A percentile compares a stretch with the other conserved stretches of the same genome.
phyloP scores from a whole-genome alignment of 2,329 filamentous ascomycete species.

The Cladophialophora psammophila region DNA sequence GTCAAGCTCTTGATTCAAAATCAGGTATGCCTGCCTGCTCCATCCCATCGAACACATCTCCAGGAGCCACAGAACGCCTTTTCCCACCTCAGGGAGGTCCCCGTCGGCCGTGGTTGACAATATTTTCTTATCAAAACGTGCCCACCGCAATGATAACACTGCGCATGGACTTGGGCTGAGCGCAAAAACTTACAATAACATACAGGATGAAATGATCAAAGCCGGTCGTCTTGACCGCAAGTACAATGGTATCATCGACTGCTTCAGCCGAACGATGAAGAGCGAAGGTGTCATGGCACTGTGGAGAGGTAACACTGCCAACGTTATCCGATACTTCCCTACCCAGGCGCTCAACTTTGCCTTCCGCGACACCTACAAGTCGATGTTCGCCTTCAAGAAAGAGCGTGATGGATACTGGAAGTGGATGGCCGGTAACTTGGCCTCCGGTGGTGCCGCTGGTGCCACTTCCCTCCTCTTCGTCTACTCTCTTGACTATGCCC shows the following conservation, averaged over 20 bases:
- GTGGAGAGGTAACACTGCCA: constrained; percentile 99
- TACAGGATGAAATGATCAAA: constrained; percentile 99
- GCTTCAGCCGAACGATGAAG: constrained; percentile 90
- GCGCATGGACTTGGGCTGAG: background rate
- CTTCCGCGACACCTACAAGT: constrained; percentile 99
- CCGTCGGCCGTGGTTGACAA: background rate
- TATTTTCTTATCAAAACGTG: constrained; percentile 25
- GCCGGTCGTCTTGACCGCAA: constrained; percentile 96
- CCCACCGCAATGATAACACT: constrained; percentile 10
- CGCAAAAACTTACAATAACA: constrained; percentile 28
- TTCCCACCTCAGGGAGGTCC: constrained; percentile 16
- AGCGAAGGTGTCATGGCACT: constrained; percentile 93
- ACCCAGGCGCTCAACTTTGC: constrained; percentile 99
- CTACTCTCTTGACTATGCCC: constrained; percentile 99
- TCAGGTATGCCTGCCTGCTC: constrained; percentile 74
- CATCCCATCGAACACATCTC: background rate
- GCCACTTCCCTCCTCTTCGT: constrained; percentile 99
- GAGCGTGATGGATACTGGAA: constrained; percentile 96
- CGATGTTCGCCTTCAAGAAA: constrained; percentile 99
- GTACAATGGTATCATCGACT: constrained; percentile 92
- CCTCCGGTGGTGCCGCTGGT: constrained; percentile 99
- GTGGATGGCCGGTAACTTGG: constrained; percentile 99
- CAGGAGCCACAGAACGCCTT: background rate
- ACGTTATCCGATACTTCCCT: constrained; percentile 99
- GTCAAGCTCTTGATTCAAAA: constrained; percentile 99